Base-by-base conservation (phyloP, 495 filamentous ascomycete genomes). In the Podospora sp. region DNA sequence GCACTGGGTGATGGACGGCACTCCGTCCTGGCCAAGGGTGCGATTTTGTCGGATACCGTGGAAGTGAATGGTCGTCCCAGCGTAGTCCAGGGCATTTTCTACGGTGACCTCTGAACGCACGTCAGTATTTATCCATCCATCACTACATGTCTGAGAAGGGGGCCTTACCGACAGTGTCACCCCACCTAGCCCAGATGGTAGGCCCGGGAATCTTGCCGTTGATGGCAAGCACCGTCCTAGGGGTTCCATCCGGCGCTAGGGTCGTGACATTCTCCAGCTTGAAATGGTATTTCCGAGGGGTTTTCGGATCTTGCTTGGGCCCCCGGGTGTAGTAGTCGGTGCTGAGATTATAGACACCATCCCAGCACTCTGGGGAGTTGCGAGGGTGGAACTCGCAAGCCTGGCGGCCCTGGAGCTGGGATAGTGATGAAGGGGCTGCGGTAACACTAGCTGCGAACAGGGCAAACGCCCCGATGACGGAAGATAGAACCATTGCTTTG, bases 281-380 rank as follows among this genome's bases (percentile, higher is more conserved):
- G 27, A 83, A 75, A 75, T 76, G 81, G 63, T 82, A 84, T 66
- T 79, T 78, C 57, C 76, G 70, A 25, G 76, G 79, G 29, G 80
- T 81, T 20, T 12, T 29, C 8, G 25, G 24, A 33, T 81, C 83
- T 36, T 83, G 71, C 52, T 58, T 65, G 4, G 86, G 87, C 9
- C 75, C 80, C 0, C 67, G 74, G 6, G 69, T 75, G 14, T 79
- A 79, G 65, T 85, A 88, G 72, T 89, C 83, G 0, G 86, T 88
- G 58, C 85, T 72, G 72, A 88, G 85, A 63, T 81, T 75, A 62
- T 82, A 84, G 21, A 80, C 72, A 40, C 79, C 58, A 33, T 67
- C 57, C 65, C 65, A 67, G 33, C 65, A 67, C 6, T 29, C 40
- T 2, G 65, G 65, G 49, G 57, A 14, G 3, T 24, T 26, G 2